These are phyloP conservation scores for Monilinia aucupariae DNA, from an alignment of 2,329 filamentous ascomycete species.

Conservation along the genomic window DNA sequence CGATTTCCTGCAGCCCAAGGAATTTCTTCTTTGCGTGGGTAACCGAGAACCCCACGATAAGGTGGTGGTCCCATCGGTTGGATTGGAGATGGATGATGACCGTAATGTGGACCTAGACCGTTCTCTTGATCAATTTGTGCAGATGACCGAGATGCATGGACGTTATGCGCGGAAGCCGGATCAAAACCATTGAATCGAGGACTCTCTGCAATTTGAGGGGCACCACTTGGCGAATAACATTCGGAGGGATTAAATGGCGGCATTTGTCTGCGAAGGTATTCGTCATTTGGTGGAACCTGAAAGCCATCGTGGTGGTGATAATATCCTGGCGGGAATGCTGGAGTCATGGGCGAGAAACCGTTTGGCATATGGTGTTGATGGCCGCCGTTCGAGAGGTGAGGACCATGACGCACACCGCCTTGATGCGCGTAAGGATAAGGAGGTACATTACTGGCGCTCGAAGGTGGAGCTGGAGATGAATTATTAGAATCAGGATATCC, in stretches of 20 bases:
- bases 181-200: constrained; percentile 38
- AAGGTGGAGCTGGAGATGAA: constrained; percentile 52
- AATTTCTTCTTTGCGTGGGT: constrained; percentile 23
- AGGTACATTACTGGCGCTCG: constrained; percentile 42
- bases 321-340: constrained; percentile 26
- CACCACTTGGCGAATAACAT: constrained; percentile 34
- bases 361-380: constrained; percentile 29
- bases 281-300: constrained; percentile 23
- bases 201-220: constrained; percentile 28
- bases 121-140: constrained; percentile 42
- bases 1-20: constrained; percentile 30
- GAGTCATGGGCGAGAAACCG: constrained; percentile 30
- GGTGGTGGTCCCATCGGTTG: constrained; percentile 35
- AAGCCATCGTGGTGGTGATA: constrained; percentile 28
- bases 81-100: constrained; percentile 39
- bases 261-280: constrained; percentile 29
- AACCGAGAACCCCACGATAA: constrained; percentile 15
- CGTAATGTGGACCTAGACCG: constrained; percentile 30
- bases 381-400: constrained; percentile 28
- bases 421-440: constrained; percentile 30
- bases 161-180: constrained; percentile 54
- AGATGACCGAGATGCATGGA: constrained; percentile 56
- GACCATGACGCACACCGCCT: constrained; percentile 21
- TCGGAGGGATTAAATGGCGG: constrained; percentile 35
- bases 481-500: constrained; percentile 50